phyloP scores from a whole-genome alignment of 306 rosid species.

The Citrullus mucosospermus region DNA sequence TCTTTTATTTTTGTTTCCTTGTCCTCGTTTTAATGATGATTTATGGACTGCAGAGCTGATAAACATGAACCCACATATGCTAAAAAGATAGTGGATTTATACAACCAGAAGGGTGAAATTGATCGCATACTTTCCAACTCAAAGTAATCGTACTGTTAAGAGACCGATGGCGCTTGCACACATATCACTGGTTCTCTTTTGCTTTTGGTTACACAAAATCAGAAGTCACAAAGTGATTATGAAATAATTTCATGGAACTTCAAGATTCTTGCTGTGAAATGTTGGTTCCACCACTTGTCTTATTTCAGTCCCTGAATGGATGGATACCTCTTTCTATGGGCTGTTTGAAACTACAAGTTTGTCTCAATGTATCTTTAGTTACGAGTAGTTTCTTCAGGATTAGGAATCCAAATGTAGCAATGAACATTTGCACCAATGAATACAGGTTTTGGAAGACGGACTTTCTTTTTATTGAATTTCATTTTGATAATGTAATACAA shows the following conservation, averaged over 20 bases:
- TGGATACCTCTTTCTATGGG: constrained; percentile 1
- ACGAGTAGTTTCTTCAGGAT: not conserved
- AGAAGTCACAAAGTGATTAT: not conserved
- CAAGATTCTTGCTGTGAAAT: constrained; percentile 4
- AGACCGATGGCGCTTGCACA: not conserved
- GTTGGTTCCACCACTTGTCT: not conserved
- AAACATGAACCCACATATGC: constrained; percentile 75
- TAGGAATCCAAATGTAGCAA: not conserved
- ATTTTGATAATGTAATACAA: not conserved
- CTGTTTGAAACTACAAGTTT: not conserved
- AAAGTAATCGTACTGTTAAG: not conserved
- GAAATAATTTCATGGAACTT: not conserved
- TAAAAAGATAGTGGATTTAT: constrained; percentile 71
- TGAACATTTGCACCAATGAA: not conserved
- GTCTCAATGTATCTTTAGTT: not conserved
- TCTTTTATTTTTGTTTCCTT: not conserved
- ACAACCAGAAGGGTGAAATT: constrained; percentile 83
- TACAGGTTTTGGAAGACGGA: not conserved
- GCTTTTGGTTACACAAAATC: constrained; percentile 2
- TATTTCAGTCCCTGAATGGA: not conserved
- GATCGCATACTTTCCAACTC: constrained; percentile 41
- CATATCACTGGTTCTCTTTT: not conserved
- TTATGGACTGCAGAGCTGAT: constrained; percentile 61
- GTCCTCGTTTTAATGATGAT: not conserved
- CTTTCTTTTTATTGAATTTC: not conserved